Percentiles rank a stretch among this genome's conserved stretches.
Conservation (phyloP, 768 basidiomycete genomes). For the Calocybe gangraenosa region DNA sequence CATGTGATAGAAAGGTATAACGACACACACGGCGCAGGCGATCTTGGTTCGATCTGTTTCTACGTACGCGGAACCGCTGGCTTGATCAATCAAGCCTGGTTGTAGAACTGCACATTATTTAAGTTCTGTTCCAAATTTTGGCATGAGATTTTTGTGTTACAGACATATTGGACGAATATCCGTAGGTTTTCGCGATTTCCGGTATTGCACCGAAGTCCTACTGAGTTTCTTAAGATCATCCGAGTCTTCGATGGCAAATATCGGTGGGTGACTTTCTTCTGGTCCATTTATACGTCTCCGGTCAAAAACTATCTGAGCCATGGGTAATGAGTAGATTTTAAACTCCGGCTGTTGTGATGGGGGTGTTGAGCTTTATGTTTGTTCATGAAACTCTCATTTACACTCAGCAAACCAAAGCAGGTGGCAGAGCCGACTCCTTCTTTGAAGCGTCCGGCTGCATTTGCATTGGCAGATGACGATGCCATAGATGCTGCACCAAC, state of each 20-base stretch:
- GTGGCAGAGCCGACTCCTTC: constrained; percentile 36
- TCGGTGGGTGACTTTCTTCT: constrained; percentile 70
- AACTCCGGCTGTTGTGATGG: constrained; percentile 26
- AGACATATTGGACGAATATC: constrained; percentile 89
- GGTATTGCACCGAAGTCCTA: constrained; percentile 33
- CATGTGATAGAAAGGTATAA: constrained; percentile 7
- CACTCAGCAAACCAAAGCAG: constrained; percentile 63
- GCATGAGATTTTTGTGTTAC: constrained; percentile 10
- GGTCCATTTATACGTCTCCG: constrained; percentile 89
- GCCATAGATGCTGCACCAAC: constrained; percentile 45
- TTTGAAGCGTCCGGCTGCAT: constrained; percentile 58
- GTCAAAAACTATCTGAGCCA: constrained; percentile 66
- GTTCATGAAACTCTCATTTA: constrained; percentile 87
- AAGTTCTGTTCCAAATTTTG: constrained; percentile 7
- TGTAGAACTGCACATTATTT: constrained; percentile 62
- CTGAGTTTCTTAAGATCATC: constrained; percentile 24
- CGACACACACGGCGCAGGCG: constrained; percentile 88
- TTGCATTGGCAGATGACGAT: constrained; percentile 63
- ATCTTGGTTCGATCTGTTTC: constrained; percentile 91
- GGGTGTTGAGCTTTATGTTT: constrained; percentile 17
- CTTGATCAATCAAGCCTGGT: constrained; percentile 86
- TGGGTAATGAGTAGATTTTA: constrained; percentile 19
- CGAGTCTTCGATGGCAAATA: constrained; percentile 45
- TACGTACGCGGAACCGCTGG: constrained; percentile 96
- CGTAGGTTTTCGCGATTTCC: constrained; percentile 46